These are phyloP conservation scores for Hirschioporus abietinus DNA, from an alignment of 768 basidiomycete species.

Conservation along the genomic window DNA sequence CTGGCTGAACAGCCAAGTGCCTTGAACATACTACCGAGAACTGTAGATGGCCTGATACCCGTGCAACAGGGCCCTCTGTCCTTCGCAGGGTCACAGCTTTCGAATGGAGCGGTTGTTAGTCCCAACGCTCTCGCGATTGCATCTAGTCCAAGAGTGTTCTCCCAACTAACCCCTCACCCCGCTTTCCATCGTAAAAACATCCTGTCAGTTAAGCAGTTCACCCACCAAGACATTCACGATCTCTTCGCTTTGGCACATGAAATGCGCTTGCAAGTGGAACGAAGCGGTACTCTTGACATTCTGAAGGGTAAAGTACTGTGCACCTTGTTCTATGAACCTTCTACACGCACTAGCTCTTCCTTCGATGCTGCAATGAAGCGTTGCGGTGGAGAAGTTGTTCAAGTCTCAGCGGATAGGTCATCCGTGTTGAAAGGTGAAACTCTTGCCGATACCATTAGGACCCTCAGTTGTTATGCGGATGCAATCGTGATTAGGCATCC, in stretches of 20 bases:
- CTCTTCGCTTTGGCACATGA: conserved; percentile 94
- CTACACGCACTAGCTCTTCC: conserved; percentile 90
- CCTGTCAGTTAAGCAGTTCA: conserved; percentile 91
- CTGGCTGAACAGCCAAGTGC: conserved; percentile 8
- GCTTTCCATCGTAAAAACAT: conserved; percentile 93
- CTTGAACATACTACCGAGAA: conserved; percentile 15
- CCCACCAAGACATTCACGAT: conserved; percentile 82
- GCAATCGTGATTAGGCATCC: conserved; percentile 94
- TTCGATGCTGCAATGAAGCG: conserved; percentile 99
- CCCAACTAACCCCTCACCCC: conserved; percentile 60
- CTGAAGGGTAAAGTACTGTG: conserved; percentile 88
- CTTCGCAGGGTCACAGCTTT: conserved; percentile 11
- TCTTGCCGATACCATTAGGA: conserved; percentile 88
- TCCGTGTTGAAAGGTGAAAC: conserved; percentile 94
- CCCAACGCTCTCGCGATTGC: conserved; percentile 13
- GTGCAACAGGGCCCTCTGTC: background rate
- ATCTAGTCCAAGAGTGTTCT: conserved; percentile 29
- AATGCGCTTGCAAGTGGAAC: conserved; percentile 94
- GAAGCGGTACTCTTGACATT: conserved; percentile 82
- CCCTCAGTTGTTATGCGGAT: conserved; percentile 92
- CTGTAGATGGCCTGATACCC: conserved; percentile 17
- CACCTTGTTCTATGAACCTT: conserved; percentile 94
- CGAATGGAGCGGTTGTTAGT: conserved; percentile 19
- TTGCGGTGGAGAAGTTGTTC: conserved; percentile 93
- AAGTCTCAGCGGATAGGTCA: conserved; percentile 72